Base-by-base conservation (phyloP, 768 basidiomycete species). In the Mycena kentingensis region DNA sequence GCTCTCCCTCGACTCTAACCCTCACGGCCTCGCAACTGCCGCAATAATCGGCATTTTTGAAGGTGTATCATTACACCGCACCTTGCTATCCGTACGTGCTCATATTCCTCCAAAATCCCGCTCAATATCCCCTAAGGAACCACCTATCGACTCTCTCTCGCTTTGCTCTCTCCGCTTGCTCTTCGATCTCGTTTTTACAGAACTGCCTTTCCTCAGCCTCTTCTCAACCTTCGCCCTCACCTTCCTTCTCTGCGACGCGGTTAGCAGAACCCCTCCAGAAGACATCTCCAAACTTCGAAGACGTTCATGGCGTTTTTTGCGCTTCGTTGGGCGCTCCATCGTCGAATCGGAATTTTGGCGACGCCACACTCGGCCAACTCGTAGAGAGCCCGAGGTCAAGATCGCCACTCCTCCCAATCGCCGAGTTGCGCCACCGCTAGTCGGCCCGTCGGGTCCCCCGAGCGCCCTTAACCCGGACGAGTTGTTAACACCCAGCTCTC, bases 1-100 rank as follows among this genome's bases (percentile, higher is more conserved):
- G 16, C 54, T 60, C 18, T 59, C 55, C 27, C 51, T 67, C 27
- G 53, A 62, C 24, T 8, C n/a, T n/a, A n/a, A n/a, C n/a, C n/a
- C n/a, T n/a, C n/a, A n/a, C n/a, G n/a, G n/a, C 31, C 31, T 32
- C 31, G 31, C 10, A 5, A 59, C 60, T 16, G 68, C 74, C 26
- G 67, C 67, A 13, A 60, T 77, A 13, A 52, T 79, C 16, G 79
- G 79, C 8, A 39, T 74, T 35, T 76, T 73, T 73, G 76, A 77
- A 60, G 76, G 75, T 38, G 65, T 70, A 25, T 66, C 73, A 18
- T 57, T 77, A n/a, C 72, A 77, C 58, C 72, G 74, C 37, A 71
- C 70, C 27, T 35, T 49, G 18, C 49, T 49, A 32, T 32, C 31
- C 31, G n/a, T n/a, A n/a, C n/a, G n/a, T 32, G 10, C n/a, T 32